Evolutionary conservation across 2,329 filamentous ascomycete genomes (phyloP), one percentile per base, ranked within the genome.

Genomic region (Setomelanomma holmii): DNA sequence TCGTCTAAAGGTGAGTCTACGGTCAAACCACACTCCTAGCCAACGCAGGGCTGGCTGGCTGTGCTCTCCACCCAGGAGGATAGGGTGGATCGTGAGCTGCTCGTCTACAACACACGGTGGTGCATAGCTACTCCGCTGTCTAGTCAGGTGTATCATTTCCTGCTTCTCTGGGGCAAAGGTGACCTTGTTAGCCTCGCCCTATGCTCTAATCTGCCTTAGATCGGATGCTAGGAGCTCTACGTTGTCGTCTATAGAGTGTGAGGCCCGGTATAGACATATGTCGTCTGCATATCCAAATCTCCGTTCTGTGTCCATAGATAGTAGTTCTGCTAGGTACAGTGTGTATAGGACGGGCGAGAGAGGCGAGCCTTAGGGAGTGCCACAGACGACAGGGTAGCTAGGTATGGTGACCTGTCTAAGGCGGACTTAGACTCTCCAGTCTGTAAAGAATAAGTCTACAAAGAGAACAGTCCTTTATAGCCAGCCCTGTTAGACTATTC

Each of bases 111-210:
- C 17, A 10, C 40, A 38, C 27, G 12, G 8, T 30, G 38, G 45
- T 2, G 51, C 12, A 40, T 49, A 42, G 40, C 16, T 42, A 14
- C 22, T 14, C 20, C 20, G 12, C 24, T 56, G 40, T 8, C 39
- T 44, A 12, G 53, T 56, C 10, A 51, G 41, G 45, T 55, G 45
- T 21, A 55, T 55, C 17, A 51, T 51, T 35, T 55, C 53, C 39
- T 39, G 40, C 41, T 55, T 55, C 34, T 55, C 53, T 39, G 23
- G 53, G 4, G 53, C 48, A 40, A 55, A 55, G 35, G 40, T 34
- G 17, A 55, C 48, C 40, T 49, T 51, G 45, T 55, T 55, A 5
- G 27, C 36, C 8, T 17, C 48, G 3, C 40, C 48, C 53, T 35
- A 55, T 17, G 24, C 24, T 22, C 23, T 49, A 4, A 55, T 49